These are phyloP conservation scores for Raffaelea ambrosiae DNA, from an alignment of 2,329 filamentous ascomycete genomes.

Conservation along the genomic window DNA sequence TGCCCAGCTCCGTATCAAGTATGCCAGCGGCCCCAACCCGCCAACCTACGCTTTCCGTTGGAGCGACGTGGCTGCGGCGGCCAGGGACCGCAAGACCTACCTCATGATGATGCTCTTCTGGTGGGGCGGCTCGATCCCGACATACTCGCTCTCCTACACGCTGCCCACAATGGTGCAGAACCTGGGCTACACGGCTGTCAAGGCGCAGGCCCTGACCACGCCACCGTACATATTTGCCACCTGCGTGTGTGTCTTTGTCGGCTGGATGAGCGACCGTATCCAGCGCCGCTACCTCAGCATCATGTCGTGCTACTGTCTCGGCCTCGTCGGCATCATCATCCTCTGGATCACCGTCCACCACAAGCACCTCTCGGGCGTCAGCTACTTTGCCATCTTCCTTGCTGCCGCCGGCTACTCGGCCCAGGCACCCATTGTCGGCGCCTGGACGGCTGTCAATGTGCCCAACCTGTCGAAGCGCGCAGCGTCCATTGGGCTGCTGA, in stretches of 20 bases:
- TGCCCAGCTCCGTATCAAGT: conserved; percentile 13
- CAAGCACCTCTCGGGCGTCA: conserved; percentile 12
- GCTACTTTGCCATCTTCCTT: conserved; percentile 17
- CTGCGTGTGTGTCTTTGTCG: conserved; percentile 3
- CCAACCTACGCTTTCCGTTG: conserved; percentile 17
- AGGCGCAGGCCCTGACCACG: conserved; percentile 18
- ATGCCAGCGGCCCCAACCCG: conserved; percentile 8
- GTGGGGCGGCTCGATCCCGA: conserved; percentile 6
- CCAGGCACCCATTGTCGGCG: conserved; percentile 5
- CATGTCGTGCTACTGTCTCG: conserved; percentile 14
- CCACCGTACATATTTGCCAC: conserved; percentile 31
- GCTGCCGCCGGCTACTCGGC: conserved; percentile 13
- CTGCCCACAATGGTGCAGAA: conserved; percentile 15
- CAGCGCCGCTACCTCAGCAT: conserved; percentile 17
- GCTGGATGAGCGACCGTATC: conserved; percentile 27
- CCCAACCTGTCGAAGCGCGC: conserved; percentile 16
- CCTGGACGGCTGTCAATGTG: conserved; percentile 7
- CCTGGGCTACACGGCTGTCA: conserved; percentile 18
- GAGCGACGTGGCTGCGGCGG: conserved; percentile 1
- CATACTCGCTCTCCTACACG: conserved; percentile 11
- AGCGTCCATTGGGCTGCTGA: conserved; percentile 14
- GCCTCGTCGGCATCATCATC: conserved; percentile 14
- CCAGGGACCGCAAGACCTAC: conserved; percentile 7
- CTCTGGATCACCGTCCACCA: conserved; percentile 14
- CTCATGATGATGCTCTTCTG: conserved; percentile 1